Evolutionary conservation across 176 grass and related monocot species (phyloP).

Genomic region (Phoenix dactylifera): DNA sequence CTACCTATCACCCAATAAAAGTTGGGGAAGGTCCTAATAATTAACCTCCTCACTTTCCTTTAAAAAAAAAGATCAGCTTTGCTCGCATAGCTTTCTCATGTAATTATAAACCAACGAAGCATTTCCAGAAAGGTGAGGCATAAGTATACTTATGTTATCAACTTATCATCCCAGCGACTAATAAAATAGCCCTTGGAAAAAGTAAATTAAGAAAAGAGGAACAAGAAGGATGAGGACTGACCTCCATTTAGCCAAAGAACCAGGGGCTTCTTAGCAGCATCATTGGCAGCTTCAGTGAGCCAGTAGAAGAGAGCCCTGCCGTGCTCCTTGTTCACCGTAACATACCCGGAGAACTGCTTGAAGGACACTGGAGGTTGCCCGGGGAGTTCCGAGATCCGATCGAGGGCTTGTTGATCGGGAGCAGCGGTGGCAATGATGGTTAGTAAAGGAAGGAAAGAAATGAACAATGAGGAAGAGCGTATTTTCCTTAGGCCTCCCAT

Average conservation of each 20-base stretch:
- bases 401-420: slow-evolving; percentile 29
- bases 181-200: slow-evolving; percentile 22
- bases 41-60: too few species aligned
- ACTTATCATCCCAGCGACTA: too few species aligned
- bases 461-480: not conserved
- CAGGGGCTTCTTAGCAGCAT: slow-evolving; percentile 57
- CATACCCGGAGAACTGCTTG: slow-evolving; percentile 81
- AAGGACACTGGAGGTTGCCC: slow-evolving; percentile 76
- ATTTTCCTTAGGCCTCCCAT: not conserved
- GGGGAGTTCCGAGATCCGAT: slow-evolving; percentile 56
- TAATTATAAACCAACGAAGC: too few species aligned
- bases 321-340: slow-evolving; percentile 49
- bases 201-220: not conserved
- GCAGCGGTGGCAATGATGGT: not conserved
- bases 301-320: slow-evolving; percentile 98
- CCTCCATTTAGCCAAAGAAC: slow-evolving; percentile 99
- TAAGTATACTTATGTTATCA: too few species aligned
- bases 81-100: too few species aligned
- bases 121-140: too few species aligned
- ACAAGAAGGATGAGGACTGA: not conserved
- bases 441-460: slow-evolving; percentile 1
- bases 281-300: slow-evolving; percentile 67
- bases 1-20: too few species aligned
- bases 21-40: too few species aligned
- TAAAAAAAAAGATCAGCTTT: too few species aligned